phyloP scores from a whole-genome alignment of 768 basidiomycete genomes.

The Thelephora ganbajun region DNA sequence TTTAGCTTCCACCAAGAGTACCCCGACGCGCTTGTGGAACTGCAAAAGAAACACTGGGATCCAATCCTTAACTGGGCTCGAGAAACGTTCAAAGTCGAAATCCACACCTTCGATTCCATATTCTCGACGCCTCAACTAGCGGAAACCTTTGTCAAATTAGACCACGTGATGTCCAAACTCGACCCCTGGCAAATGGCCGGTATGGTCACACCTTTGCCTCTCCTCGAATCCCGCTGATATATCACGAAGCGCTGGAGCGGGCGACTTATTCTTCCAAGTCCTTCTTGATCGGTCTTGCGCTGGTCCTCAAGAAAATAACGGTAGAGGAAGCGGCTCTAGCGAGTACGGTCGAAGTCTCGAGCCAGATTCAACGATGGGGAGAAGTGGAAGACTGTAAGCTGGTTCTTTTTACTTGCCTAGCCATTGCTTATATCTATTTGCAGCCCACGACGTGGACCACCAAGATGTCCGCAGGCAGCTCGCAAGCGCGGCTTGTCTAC shows the following conservation, averaged over 20 bases:
- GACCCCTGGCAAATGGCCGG: conserved; percentile 86
- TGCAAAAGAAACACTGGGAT: conserved; percentile 80
- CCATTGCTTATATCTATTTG: background rate
- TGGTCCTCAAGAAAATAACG: conserved; percentile 61
- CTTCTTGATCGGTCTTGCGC: conserved; percentile 74
- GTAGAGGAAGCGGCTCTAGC: conserved; percentile 79
- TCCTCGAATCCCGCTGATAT: background rate
- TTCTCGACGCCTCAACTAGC: conserved; percentile 55
- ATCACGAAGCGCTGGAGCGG: conserved; percentile 68
- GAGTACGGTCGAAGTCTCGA: conserved; percentile 84
- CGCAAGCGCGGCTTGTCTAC: conserved; percentile 60
- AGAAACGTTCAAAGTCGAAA: conserved; percentile 48
- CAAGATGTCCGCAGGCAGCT: conserved; percentile 83
- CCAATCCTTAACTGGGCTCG: conserved; percentile 75
- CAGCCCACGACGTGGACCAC: conserved; percentile 97
- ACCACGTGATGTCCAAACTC: conserved; percentile 41
- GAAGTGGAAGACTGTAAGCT: conserved; percentile 96
- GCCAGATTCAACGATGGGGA: conserved; percentile 97
- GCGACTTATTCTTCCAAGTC: conserved; percentile 84
- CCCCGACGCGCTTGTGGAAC: conserved; percentile 56
- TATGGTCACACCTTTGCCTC: conserved; percentile 22
- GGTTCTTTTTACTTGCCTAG: background rate
- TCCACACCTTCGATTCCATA: conserved; percentile 60
- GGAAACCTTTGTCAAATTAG: conserved; percentile 50
- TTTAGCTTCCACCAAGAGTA: conserved; percentile 71